Evolutionary conservation across 2,329 filamentous ascomycete genomes (phyloP).

Genomic region (Xylaria sp.): DNA sequence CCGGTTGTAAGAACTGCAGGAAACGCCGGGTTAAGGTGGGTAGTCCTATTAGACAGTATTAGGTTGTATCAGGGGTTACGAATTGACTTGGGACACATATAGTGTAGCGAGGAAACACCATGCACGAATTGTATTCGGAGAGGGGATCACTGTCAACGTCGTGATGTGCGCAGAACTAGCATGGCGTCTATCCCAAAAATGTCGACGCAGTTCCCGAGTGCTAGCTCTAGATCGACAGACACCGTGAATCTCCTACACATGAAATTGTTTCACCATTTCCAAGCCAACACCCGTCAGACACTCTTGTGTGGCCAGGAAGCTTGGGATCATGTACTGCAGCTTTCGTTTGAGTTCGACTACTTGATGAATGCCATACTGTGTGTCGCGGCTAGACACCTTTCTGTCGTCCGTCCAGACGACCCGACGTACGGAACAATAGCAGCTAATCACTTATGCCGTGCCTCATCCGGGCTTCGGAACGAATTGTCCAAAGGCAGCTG

Average conservation of each 20-base stretch:
- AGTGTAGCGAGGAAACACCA: constrained; percentile 40
- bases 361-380: constrained; percentile 40
- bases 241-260: constrained; percentile 36
- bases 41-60: neutral
- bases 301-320: constrained; percentile 34
- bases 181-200: neutral
- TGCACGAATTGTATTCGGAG: constrained; percentile 39
- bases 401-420: constrained; percentile 33
- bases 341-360: constrained; percentile 42
- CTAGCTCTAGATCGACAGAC: constrained; percentile 8
- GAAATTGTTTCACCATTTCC: constrained; percentile 43
- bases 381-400: constrained; percentile 41
- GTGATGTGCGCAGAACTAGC: neutral
- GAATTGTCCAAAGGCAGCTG: constrained; percentile 30
- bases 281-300: constrained; percentile 36
- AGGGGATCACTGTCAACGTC: constrained; percentile 38
- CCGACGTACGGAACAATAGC: constrained; percentile 26
- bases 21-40: constrained; percentile 42
- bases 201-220: neutral
- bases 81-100: constrained; percentile 7
- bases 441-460: constrained; percentile 35
- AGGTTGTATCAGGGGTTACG: neutral
- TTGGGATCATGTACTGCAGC: constrained; percentile 37
- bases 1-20: constrained; percentile 41
- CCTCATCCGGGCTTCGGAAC: constrained; percentile 34